These are phyloP conservation scores for Starmera quercuum DNA, from an alignment of 805 yeast genomes.

Conservation along the genomic window DNA sequence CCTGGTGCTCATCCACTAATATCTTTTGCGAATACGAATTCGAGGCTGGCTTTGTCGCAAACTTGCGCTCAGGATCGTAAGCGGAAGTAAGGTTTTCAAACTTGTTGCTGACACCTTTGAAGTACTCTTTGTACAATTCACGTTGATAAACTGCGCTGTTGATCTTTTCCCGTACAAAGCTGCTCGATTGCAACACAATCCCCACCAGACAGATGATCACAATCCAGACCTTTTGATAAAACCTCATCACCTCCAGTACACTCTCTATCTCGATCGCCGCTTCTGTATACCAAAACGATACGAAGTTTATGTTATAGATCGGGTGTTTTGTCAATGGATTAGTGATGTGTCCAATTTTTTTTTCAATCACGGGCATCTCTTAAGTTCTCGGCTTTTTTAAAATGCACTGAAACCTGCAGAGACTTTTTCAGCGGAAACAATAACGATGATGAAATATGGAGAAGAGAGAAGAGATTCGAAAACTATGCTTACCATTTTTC, in stretches of 20 bases:
- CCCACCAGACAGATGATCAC: constrained; percentile 16
- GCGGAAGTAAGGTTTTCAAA: not conserved
- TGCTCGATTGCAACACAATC: constrained; percentile 11
- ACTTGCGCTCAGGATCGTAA: constrained; percentile 12
- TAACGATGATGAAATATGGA: too few relatives aligned
- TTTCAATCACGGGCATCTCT: too few relatives aligned
- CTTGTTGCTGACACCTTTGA: constrained; percentile 12
- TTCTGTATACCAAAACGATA: too few relatives aligned
- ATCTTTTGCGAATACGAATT: constrained; percentile 29
- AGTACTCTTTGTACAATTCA: constrained; percentile 15
- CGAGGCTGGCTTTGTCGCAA: constrained; percentile 26
- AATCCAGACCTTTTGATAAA: constrained; percentile 20
- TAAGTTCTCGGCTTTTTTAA: too few relatives aligned
- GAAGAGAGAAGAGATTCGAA: constrained; percentile 4
- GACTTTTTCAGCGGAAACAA: too few relatives aligned
- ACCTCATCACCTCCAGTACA: too few relatives aligned
- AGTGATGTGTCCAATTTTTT: too few relatives aligned
- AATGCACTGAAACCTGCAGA: too few relatives aligned
- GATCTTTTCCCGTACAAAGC: constrained; percentile 13
- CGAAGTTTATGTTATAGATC: too few relatives aligned
- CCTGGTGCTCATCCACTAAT: constrained; percentile 21
- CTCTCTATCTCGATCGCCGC: too few relatives aligned
- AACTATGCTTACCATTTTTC: constrained; percentile 2
- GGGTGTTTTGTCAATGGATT: too few relatives aligned
- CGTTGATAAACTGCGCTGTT: constrained; percentile 13